Percentiles rank a stretch among this genome's conserved stretches.
Evolutionary conservation across 208 protist genomes (phyloP).

Genomic region (Phytomonas sp.): DNA sequence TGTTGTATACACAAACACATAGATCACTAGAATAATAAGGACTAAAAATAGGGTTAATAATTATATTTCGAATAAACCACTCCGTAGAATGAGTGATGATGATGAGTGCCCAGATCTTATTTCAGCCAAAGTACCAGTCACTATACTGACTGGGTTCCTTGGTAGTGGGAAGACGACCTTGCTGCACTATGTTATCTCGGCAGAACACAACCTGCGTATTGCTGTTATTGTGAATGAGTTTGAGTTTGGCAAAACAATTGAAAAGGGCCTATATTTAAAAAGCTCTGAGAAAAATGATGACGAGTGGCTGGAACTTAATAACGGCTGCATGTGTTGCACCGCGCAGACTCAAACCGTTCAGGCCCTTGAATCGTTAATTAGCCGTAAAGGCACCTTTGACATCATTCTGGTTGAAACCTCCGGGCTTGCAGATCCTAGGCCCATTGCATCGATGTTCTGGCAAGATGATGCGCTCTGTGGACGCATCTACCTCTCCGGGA

Average conservation of each 20-base stretch:
- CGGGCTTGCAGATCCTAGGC: slow-evolving; percentile 89
- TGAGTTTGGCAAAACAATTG: slow-evolving; percentile 86
- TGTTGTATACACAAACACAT: background rate
- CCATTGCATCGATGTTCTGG: slow-evolving; percentile 92
- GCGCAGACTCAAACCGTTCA: slow-evolving; percentile 82
- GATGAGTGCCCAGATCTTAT: slow-evolving; percentile 83
- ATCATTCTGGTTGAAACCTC: slow-evolving; percentile 87
- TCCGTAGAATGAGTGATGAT: slow-evolving; percentile 33
- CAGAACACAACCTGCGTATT: slow-evolving; percentile 82
- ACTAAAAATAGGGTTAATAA: background rate
- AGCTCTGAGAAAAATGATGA: slow-evolving; percentile 89
- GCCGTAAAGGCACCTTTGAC: slow-evolving; percentile 82
- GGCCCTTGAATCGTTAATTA: slow-evolving; percentile 79
- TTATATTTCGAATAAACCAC: background rate
- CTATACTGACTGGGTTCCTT: slow-evolving; percentile 92
- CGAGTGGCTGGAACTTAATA: slow-evolving; percentile 93
- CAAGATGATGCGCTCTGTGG: slow-evolving; percentile 85
- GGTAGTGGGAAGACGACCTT: slow-evolving; percentile 93
- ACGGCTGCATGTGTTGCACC: slow-evolving; percentile 95
- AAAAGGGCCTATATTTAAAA: slow-evolving; percentile 86
- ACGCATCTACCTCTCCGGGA: slow-evolving; percentile 76
- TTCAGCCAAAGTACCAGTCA: slow-evolving; percentile 73
- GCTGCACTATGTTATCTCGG: slow-evolving; percentile 87
- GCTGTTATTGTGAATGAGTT: slow-evolving; percentile 94
- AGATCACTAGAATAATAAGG: background rate